These are phyloP conservation scores for Claviceps sp. DNA, from an alignment of 2,329 filamentous ascomycete genomes.

Conservation along the genomic window DNA sequence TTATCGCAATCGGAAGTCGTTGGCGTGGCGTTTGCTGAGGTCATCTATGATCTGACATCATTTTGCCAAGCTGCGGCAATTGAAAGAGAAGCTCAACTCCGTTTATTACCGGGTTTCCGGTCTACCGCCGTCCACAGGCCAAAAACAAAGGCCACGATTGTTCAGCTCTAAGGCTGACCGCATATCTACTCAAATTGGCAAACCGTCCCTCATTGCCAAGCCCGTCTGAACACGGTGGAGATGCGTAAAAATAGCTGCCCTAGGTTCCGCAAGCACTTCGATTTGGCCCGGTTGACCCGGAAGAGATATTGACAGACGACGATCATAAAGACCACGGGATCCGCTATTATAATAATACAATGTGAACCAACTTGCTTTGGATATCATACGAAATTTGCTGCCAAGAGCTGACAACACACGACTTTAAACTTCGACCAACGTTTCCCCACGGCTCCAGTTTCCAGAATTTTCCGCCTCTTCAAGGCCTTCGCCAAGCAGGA, in stretches of 20 bases:
- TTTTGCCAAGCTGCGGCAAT: no score
- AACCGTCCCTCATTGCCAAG: neutral
- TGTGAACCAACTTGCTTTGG: neutral
- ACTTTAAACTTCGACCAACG: conserved; percentile 1
- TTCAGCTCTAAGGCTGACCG: neutral
- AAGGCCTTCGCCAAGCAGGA: conserved; percentile 21
- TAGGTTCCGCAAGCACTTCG: neutral
- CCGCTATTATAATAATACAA: neutral
- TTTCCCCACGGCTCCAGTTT: conserved; percentile 1
- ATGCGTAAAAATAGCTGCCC: neutral
- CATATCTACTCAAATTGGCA: neutral
- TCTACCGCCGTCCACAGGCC: no score
- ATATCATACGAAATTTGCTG: conserved; percentile 3
- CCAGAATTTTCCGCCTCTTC: neutral
- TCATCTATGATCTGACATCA: no score
- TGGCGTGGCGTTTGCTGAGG: no score
- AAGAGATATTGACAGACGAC: neutral
- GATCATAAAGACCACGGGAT: neutral
- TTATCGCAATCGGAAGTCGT: no score
- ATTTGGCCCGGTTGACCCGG: neutral
- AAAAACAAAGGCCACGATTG: no score
- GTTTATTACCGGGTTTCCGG: no score
- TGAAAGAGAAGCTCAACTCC: no score
- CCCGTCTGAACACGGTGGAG: neutral
- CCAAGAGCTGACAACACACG: neutral